Evolutionary conservation across 2,329 filamentous ascomycete species (phyloP), one percentile per base, ranked within the genome.

Genomic region (Alternaria solani): DNA sequence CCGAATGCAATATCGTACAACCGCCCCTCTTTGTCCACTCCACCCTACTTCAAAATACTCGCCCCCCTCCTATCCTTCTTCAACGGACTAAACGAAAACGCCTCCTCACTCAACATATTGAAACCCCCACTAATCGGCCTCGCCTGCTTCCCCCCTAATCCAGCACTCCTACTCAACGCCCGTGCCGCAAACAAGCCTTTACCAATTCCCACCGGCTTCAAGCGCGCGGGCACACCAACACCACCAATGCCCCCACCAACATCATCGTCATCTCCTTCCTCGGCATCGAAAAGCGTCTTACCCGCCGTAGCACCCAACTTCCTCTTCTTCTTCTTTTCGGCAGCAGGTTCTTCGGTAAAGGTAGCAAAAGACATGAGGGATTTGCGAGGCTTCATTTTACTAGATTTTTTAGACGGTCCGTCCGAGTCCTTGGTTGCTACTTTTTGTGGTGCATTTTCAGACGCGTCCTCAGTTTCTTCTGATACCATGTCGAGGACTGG

Each of bases 291-390:
- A 6, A 95, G 75, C 3, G 88, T 91, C 67, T 81, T 84, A 64
- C 88, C 87, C 48, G 85, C 62, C 26, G 62, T 81, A 4, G 89
- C 88, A 1, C 91, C 82, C 5, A 92, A 80, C 78, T 92, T 94
- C 63, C 90, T 87, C 82, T 90, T 93, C 83, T 90, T 76, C 63
- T 76, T 77, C 66, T 77, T 77, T 55, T 78, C 76, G 5, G 74
- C 72, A 20, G 78, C 80, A 7, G 73, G 73, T 56, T 78, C 78
- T 16, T 77, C 75, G 52, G 67, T 74, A 63, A 80, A 80, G n/a
- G 76, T 69, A 1, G 77, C 76, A 53, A 80, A 84, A 7, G 81
- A 81, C 70, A 81, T 80, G 58, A 85, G 79, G 4, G 81, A 82
- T 61, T 84, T 84, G 68, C 82, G 80, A 11, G 75, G 67, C 64